Evolutionary conservation across 371 early-diverging fungal species (phyloP), one percentile per base, ranked within the genome.

Genomic region (Vittaforma corneae): DNA sequence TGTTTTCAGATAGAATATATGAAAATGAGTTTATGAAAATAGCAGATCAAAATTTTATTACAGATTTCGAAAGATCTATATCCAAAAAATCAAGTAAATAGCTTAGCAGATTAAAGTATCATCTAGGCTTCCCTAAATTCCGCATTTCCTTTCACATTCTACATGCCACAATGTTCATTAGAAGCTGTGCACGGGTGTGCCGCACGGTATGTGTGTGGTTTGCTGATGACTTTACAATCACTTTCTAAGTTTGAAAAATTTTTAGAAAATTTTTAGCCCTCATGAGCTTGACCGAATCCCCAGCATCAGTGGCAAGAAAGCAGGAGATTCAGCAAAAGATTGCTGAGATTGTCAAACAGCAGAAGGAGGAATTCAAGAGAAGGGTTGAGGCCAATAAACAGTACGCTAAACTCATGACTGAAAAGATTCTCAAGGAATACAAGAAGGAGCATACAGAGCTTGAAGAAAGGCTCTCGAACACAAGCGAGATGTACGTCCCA

Each of bases 401-500:
- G 22, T 54, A 75, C 64, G 65, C 67, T 3, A 38, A 56, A 24
- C 53, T 52, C 24, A 56, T 29, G 2, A 62, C 67, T 2, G 47
- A 52, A 34, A 56, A 72, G 46, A 33, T 72, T 2, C 1, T 73
- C 4, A 28, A 38, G 1, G 48, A 56, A 6, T 65, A 70, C 45
- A 62, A 65, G 22, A 48, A 42, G 29, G 71, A 67, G 2, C 53
- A 72, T 32, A 61, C 59, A 29, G 38, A 64, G 18, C 67, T 68
- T 42, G 62, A 72, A 51, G 47, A 62, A 56, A 71, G 74, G 38
- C 54, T 54, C 35, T 56, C 64, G 34, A 44, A 35, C 6, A 63
- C 63, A 33, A 68, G 73, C 54, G 30, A 32, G 24, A 40, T 77
- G 4, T 80, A 78, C 65, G 71, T 71, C 11, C 75, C 76, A 1